phyloP scores from a whole-genome alignment of 805 yeast genomes.

The Kodamaea nitidulidarum region DNA sequence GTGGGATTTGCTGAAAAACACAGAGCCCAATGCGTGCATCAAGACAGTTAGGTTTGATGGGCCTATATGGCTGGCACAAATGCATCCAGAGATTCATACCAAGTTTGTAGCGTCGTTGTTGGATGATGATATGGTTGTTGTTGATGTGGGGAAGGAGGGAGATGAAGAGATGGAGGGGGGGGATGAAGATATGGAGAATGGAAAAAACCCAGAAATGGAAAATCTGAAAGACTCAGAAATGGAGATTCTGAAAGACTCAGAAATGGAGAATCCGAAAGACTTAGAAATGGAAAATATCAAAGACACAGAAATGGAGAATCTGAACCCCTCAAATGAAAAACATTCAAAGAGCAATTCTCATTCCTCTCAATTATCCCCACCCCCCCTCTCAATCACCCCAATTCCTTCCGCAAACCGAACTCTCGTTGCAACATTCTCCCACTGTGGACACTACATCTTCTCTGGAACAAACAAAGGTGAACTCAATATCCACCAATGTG shows the following conservation, averaged over 20 bases:
- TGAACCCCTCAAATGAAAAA: too few relatives aligned
- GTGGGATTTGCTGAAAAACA: constrained; percentile 62
- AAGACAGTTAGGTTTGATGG: constrained; percentile 54
- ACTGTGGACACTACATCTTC: constrained; percentile 52
- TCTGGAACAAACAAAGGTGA: constrained; percentile 82
- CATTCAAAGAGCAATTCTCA: too few relatives aligned
- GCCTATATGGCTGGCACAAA: constrained; percentile 67
- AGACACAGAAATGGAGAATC: too few relatives aligned
- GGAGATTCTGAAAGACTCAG: too few relatives aligned
- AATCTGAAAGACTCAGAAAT: too few relatives aligned
- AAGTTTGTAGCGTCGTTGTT: constrained; percentile 60
- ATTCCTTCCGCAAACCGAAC: constrained; percentile 28
- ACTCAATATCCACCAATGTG: constrained; percentile 47
- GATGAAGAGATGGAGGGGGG: not conserved
- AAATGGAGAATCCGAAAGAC: too few relatives aligned
- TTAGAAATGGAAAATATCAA: too few relatives aligned
- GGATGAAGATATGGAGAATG: not conserved
- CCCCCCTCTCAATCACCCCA: too few relatives aligned
- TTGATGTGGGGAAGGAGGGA: constrained; percentile 28
- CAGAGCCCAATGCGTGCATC: constrained; percentile 29
- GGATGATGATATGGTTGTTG: constrained; percentile 57
- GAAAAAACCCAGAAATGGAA: not conserved
- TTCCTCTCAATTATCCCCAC: too few relatives aligned
- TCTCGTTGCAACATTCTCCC: constrained; percentile 48
- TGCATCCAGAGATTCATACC: constrained; percentile 47